These are phyloP conservation scores for Odontarrhena argentea DNA, from an alignment of 345 rosid genomes.

Conservation along the genomic window DNA sequence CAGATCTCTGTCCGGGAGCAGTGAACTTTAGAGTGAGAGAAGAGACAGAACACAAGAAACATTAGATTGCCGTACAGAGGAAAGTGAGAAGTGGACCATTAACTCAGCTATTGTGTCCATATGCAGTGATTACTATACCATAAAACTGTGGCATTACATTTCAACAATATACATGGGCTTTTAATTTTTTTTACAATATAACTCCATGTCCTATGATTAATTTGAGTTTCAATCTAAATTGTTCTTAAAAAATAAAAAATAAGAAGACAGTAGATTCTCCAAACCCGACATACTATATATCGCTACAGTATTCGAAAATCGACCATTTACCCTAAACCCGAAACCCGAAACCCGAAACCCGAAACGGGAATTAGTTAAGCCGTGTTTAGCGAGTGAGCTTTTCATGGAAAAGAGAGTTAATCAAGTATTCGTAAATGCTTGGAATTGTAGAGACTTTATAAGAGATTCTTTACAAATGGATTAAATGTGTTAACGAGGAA, in stretches of 20 bases:
- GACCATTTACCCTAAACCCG: no score
- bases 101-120: slow-evolving; percentile 31
- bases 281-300: no score
- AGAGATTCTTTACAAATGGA: no score
- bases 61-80: slow-evolving; percentile 28
- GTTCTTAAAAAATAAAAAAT: not conserved
- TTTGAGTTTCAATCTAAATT: not conserved
- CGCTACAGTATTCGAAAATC: no score
- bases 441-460: no score
- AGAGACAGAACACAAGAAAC: slow-evolving; percentile 27
- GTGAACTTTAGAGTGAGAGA: slow-evolving; percentile 28
- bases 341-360: no score
- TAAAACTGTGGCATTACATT: not conserved
- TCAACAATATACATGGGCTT: slow-evolving; percentile 3
- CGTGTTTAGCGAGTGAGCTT: no score
- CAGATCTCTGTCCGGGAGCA: slow-evolving; percentile 13
- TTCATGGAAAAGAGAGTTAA: no score
- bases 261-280: not conserved
- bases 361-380: no score
- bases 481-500: no score
- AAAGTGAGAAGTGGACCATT: slow-evolving; percentile 22
- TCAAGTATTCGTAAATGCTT: no score
- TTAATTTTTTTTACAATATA: not conserved
- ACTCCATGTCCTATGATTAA: not conserved
- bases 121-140: slow-evolving; percentile 19